Conservation (phyloP, 2,329 filamentous ascomycete genomes). For the Penicillium sp. region DNA sequence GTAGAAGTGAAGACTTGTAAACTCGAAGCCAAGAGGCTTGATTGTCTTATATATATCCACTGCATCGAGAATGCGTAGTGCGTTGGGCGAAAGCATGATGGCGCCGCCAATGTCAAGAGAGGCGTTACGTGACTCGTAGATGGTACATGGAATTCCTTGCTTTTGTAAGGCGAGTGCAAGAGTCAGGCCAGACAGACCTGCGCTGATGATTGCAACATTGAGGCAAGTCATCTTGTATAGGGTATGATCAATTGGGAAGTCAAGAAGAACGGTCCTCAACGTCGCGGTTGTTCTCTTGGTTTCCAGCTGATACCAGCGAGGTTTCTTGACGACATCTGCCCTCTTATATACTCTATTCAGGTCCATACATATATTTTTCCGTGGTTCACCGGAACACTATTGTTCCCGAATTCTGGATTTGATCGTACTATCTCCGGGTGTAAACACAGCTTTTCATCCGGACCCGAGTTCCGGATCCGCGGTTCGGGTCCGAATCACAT, state of each 20-base stretch:
- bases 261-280: background rate
- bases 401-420: too few relatives aligned
- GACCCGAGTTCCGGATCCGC: slow-evolving; percentile 2
- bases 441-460: background rate
- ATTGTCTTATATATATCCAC: slow-evolving; percentile 51
- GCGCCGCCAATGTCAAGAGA: slow-evolving; percentile 53
- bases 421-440: background rate
- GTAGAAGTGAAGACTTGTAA: slow-evolving; percentile 50
- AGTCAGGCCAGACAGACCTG: slow-evolving; percentile 52
- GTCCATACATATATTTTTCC: too few relatives aligned
- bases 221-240: slow-evolving; percentile 8
- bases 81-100: slow-evolving; percentile 60
- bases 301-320: background rate
- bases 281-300: background rate
- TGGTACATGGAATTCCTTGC: slow-evolving; percentile 48
- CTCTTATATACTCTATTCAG: background rate
- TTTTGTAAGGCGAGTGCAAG: slow-evolving; percentile 56
- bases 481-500: background rate
- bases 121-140: slow-evolving; percentile 53
- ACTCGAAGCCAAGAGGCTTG: slow-evolving; percentile 49
- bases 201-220: slow-evolving; percentile 48
- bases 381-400: background rate
- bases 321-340: too few relatives aligned
- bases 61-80: slow-evolving; percentile 53
- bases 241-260: too few relatives aligned